Conservation (phyloP, 148 eudicot genomes). For the Amaranthus palmeri region DNA sequence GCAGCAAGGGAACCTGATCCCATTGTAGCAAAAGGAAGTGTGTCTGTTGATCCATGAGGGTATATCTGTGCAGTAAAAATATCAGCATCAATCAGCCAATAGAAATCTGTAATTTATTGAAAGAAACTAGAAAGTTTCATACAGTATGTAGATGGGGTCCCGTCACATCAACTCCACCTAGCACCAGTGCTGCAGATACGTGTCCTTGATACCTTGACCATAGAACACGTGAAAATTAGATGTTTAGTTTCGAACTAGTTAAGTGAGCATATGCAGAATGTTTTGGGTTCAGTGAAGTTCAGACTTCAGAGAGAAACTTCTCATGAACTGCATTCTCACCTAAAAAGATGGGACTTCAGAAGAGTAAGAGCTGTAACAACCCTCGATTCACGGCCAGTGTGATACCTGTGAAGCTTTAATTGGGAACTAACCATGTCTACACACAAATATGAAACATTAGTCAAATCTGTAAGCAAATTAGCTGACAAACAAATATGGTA, state of each 20-base stretch:
- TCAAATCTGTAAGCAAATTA: neutral
- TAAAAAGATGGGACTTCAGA: constrained; percentile 78
- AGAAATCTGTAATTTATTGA: neutral
- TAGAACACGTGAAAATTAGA: constrained; percentile 16
- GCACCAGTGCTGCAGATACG: constrained; percentile 85
- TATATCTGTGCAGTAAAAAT: constrained; percentile 50
- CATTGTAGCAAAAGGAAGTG: constrained; percentile 86
- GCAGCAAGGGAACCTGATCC: constrained; percentile 97
- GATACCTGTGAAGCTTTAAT: constrained; percentile 79
- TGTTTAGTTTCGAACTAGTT: neutral
- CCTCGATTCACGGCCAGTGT: constrained; percentile 87
- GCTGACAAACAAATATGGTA: neutral
- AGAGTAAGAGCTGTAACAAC: constrained; percentile 82
- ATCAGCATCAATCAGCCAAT: constrained; percentile 6
- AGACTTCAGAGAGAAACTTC: neutral
- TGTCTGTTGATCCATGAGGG: constrained; percentile 95
- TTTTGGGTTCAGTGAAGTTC: neutral
- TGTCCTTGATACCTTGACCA: constrained; percentile 73
- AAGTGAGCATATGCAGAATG: neutral
- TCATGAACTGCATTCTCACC: constrained; percentile 29
- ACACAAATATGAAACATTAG: neutral
- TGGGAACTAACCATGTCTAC: constrained; percentile 90
- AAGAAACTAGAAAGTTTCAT: constrained; percentile 22
- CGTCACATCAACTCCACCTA: constrained; percentile 87
- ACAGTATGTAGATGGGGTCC: constrained; percentile 97